Evolutionary conservation across 2,329 filamentous ascomycete genomes (phyloP).

Genomic region (Ophiocordyceps camponoti-leonardi): DNA sequence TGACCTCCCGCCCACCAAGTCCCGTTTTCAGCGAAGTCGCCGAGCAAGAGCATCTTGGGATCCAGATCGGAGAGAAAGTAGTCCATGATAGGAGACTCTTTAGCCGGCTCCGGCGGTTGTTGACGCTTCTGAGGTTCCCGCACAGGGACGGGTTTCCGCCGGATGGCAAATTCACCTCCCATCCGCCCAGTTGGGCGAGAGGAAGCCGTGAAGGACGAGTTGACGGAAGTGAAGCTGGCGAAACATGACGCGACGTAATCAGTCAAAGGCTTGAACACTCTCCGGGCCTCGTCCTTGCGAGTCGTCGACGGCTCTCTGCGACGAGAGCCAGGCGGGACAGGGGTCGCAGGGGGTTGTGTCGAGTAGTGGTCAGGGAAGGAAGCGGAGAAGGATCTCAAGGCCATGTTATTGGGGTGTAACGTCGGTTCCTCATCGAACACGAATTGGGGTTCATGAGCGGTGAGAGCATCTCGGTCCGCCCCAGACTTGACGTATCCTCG

Average conservation of each 20-base stretch:
- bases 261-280: conserved; percentile 60
- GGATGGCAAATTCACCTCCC: conserved; percentile 8
- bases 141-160: conserved; percentile 9
- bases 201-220: conserved; percentile 50
- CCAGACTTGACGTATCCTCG: neutral
- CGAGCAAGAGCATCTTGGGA: conserved; percentile 55
- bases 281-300: conserved; percentile 24
- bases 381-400: conserved; percentile 24
- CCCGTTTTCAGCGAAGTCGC: conserved; percentile 65
- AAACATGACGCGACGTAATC: conserved; percentile 59
- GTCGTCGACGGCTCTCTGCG: conserved; percentile 6
- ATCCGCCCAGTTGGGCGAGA: conserved; percentile 15
- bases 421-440: conserved; percentile 21
- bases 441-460: conserved; percentile 6
- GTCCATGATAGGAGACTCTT: conserved; percentile 6
- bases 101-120: conserved; percentile 10
- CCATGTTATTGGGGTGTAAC: conserved; percentile 9
- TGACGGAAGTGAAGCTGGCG: conserved; percentile 53
- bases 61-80: conserved; percentile 37
- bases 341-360: conserved; percentile 5
- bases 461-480: neutral
- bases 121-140: conserved; percentile 6
- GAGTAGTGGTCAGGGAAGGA: conserved; percentile 23
- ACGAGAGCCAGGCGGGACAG: conserved; percentile 4
- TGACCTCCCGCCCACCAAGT: conserved; percentile 62